Base-by-base conservation (phyloP, 495 filamentous ascomycete genomes). In the Daldinia childiae region DNA sequence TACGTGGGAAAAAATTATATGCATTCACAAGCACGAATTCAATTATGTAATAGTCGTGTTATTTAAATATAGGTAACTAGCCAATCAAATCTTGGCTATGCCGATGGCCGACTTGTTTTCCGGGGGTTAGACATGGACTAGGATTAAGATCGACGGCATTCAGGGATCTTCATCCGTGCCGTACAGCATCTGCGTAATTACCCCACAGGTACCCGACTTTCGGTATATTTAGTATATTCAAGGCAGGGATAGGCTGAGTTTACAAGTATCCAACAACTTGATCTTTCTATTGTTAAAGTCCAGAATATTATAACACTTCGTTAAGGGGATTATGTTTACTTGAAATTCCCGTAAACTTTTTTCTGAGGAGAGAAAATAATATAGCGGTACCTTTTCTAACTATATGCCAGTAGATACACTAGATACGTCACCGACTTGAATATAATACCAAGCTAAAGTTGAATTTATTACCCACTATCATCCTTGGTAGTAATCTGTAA, bases 131-230 rank as follows among this genome's bases (percentile, higher is more conserved):
- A 5, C 6, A 11, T 19, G 9, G 17, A 48, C 19, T 21, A 3
- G 17, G 43, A 48, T 48, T 48, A 48, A 21, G 9, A 48, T 48
- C 43, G 43, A 48, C 17, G 43, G 43, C 43, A 48, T 48, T 48
- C 17, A 21, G 41, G 7, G 41, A 48, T 48, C 43, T 19, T 48
- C 19, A 48, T 48, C 43, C 21, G 43, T 48, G 43, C 43, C 19
- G 43, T 48, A 12, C 19, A 11, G 11, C 19, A 21, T 5, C 43
- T 48, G 19, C 43, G 43, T 48, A 48, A 11, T 12, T 48, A 48
- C 43, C 19, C 43, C 43, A 48, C 19, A 48, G 19, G 9, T 48
- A 48, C 43, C 43, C 8, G 17, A 48, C 17, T 48, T 48, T 48
- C 17, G 43, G 17, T 48, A 48, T 48, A 48, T 48, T 48, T 48